A percentile compares a stretch with the other conserved stretches of the same genome.
Evolutionary conservation across 2,329 filamentous ascomycete genomes (phyloP).

Genomic region (Mycocentrospora acerina): DNA sequence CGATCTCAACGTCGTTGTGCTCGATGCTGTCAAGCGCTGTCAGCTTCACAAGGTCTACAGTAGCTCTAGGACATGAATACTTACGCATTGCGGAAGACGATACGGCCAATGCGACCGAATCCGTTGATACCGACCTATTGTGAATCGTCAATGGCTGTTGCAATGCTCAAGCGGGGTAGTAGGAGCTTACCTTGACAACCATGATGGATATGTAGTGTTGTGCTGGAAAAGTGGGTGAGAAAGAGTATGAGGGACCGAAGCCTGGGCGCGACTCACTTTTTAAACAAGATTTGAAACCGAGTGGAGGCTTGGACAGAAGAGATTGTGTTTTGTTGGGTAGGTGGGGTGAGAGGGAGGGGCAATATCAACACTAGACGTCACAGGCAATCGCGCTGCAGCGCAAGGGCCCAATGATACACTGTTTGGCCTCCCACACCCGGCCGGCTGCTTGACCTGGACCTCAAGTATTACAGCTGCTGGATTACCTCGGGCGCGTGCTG

Average conservation of each 20-base stretch:
- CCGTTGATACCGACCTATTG: constrained; percentile 93
- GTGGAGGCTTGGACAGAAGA: constrained; percentile 20
- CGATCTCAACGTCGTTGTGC: constrained; percentile 85
- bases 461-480: constrained; percentile 18
- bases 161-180: constrained; percentile 18
- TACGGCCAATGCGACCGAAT: constrained; percentile 99
- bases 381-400: constrained; percentile 33
- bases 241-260: constrained; percentile 6
- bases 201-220: constrained; percentile 39
- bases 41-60: constrained; percentile 12
- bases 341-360: constrained; percentile 34
- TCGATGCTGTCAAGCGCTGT: constrained; percentile 60
- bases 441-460: constrained; percentile 26
- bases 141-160: constrained; percentile 26
- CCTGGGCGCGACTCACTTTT: constrained; percentile 19
- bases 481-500: constrained; percentile 31
- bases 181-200: constrained; percentile 49
- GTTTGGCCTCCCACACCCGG: constrained; percentile 32
- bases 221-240: constrained; percentile 22
- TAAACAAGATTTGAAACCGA: constrained; percentile 20
- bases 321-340: constrained; percentile 32
- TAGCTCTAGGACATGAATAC: constrained; percentile 36
- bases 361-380: constrained; percentile 26
- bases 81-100: constrained; percentile 96
- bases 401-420: constrained; percentile 32